Conservation (phyloP, 805 yeast species). For the Kurtzmaniella cleridarum region DNA sequence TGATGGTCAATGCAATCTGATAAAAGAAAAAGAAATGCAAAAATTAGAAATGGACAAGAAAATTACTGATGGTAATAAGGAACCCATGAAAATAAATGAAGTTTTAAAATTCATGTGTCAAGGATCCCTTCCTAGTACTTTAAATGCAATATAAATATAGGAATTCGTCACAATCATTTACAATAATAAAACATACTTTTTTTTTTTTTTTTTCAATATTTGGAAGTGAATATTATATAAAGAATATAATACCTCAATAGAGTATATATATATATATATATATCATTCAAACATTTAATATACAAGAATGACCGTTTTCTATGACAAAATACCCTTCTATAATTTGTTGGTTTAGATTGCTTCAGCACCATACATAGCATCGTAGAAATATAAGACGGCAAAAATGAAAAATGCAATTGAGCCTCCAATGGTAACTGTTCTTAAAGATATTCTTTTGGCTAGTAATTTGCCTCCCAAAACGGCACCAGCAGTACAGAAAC, state of each 20-base stretch:
- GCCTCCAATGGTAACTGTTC: slow-evolving; percentile 89
- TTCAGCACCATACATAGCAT: slow-evolving; percentile 41
- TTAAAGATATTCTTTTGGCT: slow-evolving; percentile 85
- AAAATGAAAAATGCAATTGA: slow-evolving; percentile 81
- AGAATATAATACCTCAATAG: background rate
- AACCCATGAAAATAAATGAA: slow-evolving; percentile 27
- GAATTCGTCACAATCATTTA: background rate
- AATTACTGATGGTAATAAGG: slow-evolving; percentile 21
- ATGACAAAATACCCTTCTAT: background rate
- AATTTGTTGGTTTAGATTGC: background rate
- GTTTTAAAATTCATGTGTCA: slow-evolving; percentile 36
- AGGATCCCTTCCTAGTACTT: slow-evolving; percentile 14
- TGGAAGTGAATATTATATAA: too few species aligned
- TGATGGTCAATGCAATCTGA: slow-evolving; percentile 22
- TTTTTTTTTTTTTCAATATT: background rate
- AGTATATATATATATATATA: too few species aligned
- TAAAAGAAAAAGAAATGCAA: slow-evolving; percentile 13
- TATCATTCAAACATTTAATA: background rate
- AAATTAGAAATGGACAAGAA: slow-evolving; percentile 21
- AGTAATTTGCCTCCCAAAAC: slow-evolving; percentile 87
- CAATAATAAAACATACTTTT: background rate
- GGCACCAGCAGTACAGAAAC: slow-evolving; percentile 83
- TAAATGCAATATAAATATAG: background rate
- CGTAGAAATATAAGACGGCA: slow-evolving; percentile 72
- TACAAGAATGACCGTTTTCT: slow-evolving; percentile 1